These are phyloP conservation scores for Suillus alpinus DNA, from an alignment of 768 basidiomycete genomes.

Conservation along the genomic window DNA sequence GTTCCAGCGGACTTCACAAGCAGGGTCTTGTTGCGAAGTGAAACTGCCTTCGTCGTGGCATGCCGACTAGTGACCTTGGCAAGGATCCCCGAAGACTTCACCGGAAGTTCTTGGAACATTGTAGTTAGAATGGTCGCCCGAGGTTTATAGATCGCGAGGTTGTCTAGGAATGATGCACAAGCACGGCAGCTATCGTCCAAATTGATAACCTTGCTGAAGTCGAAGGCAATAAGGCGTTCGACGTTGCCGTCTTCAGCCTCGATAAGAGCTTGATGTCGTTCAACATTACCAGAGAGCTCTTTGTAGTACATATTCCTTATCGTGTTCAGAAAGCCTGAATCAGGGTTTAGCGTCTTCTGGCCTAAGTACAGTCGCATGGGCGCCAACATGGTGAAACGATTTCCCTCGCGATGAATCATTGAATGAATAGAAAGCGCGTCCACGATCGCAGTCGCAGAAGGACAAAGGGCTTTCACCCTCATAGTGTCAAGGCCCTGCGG, in stretches of 20 bases:
- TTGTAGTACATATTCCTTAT: not conserved
- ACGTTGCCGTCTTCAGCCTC: not conserved
- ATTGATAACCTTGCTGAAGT: not conserved
- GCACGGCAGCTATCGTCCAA: not conserved
- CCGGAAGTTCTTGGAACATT: not conserved
- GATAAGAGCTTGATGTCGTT: not conserved
- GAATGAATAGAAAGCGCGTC: not conserved
- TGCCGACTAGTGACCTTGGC: not conserved
- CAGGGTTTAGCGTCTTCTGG: not conserved
- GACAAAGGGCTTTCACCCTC: not conserved
- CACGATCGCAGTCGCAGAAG: not conserved
- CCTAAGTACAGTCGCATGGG: not conserved
- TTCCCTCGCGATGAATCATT: not conserved
- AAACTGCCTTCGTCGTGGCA: not conserved
- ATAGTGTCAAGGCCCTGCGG: conserved; percentile 1
- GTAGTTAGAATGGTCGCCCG: not conserved
- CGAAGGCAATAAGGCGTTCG: conserved; percentile 1
- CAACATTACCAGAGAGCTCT: not conserved
- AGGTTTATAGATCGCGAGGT: not conserved
- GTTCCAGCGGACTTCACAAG: not conserved
- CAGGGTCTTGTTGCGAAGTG: not conserved
- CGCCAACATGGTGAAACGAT: not conserved
- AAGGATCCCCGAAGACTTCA: not conserved
- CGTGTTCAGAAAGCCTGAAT: not conserved
- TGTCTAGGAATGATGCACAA: not conserved